Percentiles rank a stretch among this genome's conserved stretches.
Conservation (phyloP, 2,329 filamentous ascomycete genomes). For the Scopulariopsis brevicaulis region DNA sequence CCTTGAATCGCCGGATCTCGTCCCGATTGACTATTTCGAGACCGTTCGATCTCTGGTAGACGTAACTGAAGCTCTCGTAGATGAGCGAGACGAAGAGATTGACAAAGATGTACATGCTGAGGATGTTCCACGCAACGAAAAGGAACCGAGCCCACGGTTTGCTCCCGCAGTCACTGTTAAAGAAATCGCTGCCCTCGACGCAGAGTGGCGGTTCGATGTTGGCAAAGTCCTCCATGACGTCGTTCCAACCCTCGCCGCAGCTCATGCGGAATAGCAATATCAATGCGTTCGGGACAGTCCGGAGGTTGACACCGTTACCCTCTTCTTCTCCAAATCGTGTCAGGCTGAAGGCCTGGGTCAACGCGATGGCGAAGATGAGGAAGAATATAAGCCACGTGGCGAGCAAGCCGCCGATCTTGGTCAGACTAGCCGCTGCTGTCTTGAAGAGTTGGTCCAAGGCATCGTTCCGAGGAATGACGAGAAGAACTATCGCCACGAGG, state of each 20-base stretch:
- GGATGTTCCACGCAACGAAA: conserved; percentile 95
- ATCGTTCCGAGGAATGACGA: conserved; percentile 93
- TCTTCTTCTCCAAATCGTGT: conserved; percentile 73
- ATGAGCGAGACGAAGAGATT: conserved; percentile 97
- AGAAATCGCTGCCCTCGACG: conserved; percentile 60
- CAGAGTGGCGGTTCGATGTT: conserved; percentile 70
- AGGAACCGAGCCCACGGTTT: conserved; percentile 75
- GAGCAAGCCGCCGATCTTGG: conserved; percentile 79
- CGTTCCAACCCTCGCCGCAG: conserved; percentile 92
- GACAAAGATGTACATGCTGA: conserved; percentile 99
- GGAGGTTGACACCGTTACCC: conserved; percentile 76
- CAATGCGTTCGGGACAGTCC: conserved; percentile 85
- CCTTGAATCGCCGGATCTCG: conserved; percentile 93
- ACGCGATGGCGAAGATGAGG: conserved; percentile 87
- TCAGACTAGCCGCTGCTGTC: conserved; percentile 87
- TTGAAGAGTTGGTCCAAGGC: conserved; percentile 98
- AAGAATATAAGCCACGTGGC: conserved; percentile 98
- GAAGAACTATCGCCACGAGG: conserved; percentile 75
- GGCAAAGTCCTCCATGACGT: conserved; percentile 93
- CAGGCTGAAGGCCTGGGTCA: conserved; percentile 91
- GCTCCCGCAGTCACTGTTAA: conserved; percentile 87
- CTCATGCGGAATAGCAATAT: conserved; percentile 90
- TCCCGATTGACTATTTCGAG: conserved; percentile 82
- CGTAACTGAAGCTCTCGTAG: conserved; percentile 98
- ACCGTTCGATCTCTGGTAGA: conserved; percentile 94